Evolutionary conservation across 2,329 filamentous ascomycete genomes (phyloP), one percentile per base, ranked within the genome.

Genomic region (Ciborinia camelliae): DNA sequence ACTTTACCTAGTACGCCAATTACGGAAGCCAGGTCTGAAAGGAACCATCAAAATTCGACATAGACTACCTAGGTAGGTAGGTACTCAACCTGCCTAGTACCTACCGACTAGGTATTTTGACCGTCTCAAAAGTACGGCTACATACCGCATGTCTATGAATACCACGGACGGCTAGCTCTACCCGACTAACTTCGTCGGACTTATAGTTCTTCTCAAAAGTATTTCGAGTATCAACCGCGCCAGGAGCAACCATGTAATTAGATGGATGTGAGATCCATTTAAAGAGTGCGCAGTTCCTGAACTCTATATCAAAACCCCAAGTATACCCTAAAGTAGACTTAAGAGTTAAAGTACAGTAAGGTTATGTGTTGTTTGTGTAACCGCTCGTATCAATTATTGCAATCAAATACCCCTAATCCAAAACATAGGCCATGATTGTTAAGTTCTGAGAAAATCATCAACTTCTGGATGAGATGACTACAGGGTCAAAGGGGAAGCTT

Each of bases 391-490:
- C 23, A 28, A n/a, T 28, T 23, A 23, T 15, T 28, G 35, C 26
- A 41, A n/a, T n/a, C n/a, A 18, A 37, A 18, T n/a, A 20, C 23
- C 53, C 53, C 53, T 43, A 14, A 28, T n/a, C 14, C 53, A 37
- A 41, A 41, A 30, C 53, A 9, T n/a, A 43, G 18, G 26, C 39
- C n/a, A n/a, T n/a, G n/a, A n/a, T 43, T 43, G 53, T 57, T n/a
- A 39, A 20, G 37, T 57, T 57, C 18, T 32, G 18, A 57, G 15
- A 7, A 41, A 55, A 55, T 39, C 52, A 52, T 52, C 45, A n/a
- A 52, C 52, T 55, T 30, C 35, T 55, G 37, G 18, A n/a, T n/a
- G 53, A 55, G 53, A 55, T 43, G 53, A 53, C 30, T 53, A 30
- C 51, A 37, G 30, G 54, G 20, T 23, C 26, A 59, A 41, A 26